Evolutionary conservation across 2,329 filamentous ascomycete species (phyloP), one percentile per base, ranked within the genome.

Genomic region (Huntiella savannae): DNA sequence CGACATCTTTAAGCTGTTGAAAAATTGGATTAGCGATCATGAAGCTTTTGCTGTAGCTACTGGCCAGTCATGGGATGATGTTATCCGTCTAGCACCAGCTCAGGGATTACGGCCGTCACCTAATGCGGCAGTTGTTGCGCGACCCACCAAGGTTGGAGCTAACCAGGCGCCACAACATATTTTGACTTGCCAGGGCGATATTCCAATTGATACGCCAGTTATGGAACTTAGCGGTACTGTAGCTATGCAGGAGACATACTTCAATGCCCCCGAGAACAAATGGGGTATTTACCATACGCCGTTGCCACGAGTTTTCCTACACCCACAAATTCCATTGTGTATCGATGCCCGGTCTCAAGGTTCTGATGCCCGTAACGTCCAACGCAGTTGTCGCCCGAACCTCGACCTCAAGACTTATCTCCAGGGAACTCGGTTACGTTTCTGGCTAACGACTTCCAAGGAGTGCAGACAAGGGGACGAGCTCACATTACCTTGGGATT

Each of bases 331-430:
- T 6, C 88, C 88, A 0, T 73, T 98, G 10, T 94, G 87, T 62
- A 91, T 98, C 56, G 91, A 95, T 60, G 91, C 87, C 7, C 73
- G 91, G 50, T 75, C 75, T 58, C 85, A 93, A 63, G 91, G 88
- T 16, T 94, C 84, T 4, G 66, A 77, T 33, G 77, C 91, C 48
- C 82, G 91, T 39, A 95, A 91, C 58, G 77, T 92, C n/a, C 77
- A 91, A 48, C 76, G 88, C 53, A 96, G 91, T 55, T 98, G 91
- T 64, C 77, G 75, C 51, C 84, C 91, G 1, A 98, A 96, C 56
- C 76, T 91, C n/a, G 71, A 74, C 32, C 68, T 96, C 55, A 87
- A 91, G 58, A 92, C 87, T 0, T 82, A 86, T 53, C 73, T 95
- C 41, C 83, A 83, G 1, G 78, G 77, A 40, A 71, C 73, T 28